Percentiles rank a stretch among this genome's conserved stretches.
Evolutionary conservation across 2,329 filamentous ascomycete genomes (phyloP).

Genomic region (Dactylellina drechsleri): DNA sequence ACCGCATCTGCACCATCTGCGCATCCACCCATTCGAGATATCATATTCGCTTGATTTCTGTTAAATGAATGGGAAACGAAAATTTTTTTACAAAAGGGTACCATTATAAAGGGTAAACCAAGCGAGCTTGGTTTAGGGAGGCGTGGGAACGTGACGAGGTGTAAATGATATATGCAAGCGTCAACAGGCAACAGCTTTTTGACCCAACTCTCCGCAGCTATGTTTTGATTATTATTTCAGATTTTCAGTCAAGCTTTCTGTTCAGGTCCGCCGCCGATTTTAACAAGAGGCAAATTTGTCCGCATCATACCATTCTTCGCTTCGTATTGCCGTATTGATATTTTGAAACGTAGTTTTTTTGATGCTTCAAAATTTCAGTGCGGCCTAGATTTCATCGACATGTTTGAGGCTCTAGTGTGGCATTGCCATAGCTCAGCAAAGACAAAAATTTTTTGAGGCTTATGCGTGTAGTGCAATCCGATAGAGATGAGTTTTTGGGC

Average conservation of each 20-base stretch:
- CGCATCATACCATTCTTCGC: constrained; percentile 19
- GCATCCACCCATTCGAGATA: neutral
- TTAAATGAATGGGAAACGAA: too few species aligned
- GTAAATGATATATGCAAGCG: constrained; percentile 32
- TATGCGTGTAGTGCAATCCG: too few species aligned
- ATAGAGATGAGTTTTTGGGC: too few species aligned
- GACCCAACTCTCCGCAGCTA: neutral
- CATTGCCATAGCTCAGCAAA: too few species aligned
- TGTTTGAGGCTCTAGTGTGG: too few species aligned
- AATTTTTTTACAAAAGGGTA: too few species aligned
- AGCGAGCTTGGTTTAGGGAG: constrained; percentile 8
- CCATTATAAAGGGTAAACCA: constrained; percentile 11
- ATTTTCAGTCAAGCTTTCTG: constrained; percentile 3
- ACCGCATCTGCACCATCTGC: neutral
- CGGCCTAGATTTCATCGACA: too few species aligned
- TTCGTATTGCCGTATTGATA: constrained; percentile 17
- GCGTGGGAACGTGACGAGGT: constrained; percentile 3
- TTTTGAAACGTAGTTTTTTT: neutral
- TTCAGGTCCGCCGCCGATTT: neutral
- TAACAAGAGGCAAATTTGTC: constrained; percentile 14
- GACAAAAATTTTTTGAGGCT: too few species aligned
- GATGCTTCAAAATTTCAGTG: too few species aligned
- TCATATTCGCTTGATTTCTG: constrained; percentile 10
- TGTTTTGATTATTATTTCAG: neutral
- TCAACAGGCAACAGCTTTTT: constrained; percentile 31